phyloP scores from a whole-genome alignment of 306 rosid species.

The Lablab purpureus region DNA sequence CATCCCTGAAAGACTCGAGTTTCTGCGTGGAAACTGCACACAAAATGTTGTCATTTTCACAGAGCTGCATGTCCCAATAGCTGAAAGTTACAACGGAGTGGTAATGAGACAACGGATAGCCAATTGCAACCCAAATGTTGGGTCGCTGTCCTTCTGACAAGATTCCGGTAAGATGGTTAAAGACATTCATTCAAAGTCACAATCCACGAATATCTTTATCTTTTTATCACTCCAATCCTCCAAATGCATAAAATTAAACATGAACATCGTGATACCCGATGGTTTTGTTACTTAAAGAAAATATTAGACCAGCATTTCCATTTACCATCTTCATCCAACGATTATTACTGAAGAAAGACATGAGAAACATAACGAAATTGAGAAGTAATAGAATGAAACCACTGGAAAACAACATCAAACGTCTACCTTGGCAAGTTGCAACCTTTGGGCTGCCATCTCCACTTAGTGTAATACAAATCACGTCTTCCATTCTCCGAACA shows the following conservation, averaged over 20 bases:
- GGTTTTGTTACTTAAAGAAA: background rate
- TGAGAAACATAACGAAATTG: background rate
- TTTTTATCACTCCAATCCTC: background rate
- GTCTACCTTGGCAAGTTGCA: constrained; percentile 88
- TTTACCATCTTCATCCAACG: background rate
- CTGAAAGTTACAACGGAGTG: constrained; percentile 7
- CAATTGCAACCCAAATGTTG: constrained; percentile 25
- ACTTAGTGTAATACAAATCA: constrained; percentile 85
- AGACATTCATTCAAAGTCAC: constrained; percentile 31
- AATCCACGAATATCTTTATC: background rate
- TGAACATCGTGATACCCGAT: background rate
- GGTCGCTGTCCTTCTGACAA: constrained; percentile 28
- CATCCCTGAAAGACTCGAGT: constrained; percentile 4
- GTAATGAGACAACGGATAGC: background rate
- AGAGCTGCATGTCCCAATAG: background rate
- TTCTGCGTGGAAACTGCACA: background rate
- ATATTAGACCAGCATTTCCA: background rate
- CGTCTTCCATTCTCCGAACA: constrained; percentile 93
- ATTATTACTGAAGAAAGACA: constrained; percentile 3
- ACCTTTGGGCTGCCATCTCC: constrained; percentile 92
- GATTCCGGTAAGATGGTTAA: background rate
- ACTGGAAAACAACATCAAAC: background rate
- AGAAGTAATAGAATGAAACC: background rate
- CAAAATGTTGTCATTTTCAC: constrained; percentile 17
- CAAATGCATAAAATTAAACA: constrained; percentile 18